Base-by-base conservation (phyloP, 805 yeast genomes). In the Osmozyma mogii region DNA sequence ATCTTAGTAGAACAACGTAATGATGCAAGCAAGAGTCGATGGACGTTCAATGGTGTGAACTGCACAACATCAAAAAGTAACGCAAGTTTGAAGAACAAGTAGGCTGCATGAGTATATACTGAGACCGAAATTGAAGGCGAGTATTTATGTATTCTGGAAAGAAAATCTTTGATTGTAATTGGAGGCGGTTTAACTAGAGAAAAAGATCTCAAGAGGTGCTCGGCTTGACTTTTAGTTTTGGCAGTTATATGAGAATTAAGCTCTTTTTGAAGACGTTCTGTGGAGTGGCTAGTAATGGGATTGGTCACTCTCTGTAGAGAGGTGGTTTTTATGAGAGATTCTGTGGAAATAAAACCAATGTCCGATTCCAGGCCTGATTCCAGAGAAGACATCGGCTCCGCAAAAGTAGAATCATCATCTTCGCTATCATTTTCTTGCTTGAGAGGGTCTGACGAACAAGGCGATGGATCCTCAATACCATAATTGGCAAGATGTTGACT, bases 101-200 rank as follows among this genome's bases (percentile, higher is more conserved):
- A 52, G 3, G 67, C 62, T 9, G 64, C 47, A 39, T 63, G 68
- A 15, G 62, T 49, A 36, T 60, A 63, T 13, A 58, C 56, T 19
- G 54, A 44, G 3, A 58, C 60, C 5, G 68, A 59, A 8, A 57
- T 54, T 12, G 65, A 50, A 3, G 66, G 47, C 25, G 64, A 56
- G 39, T 61, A 63, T 4, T 61, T 59, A 30, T 54, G 52, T 24
- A 63, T 58, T 18, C 69, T 43, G 15, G 47, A 32, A 19, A 63
- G 43, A 38, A 58, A 63, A 25, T 59, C 51, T 23, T 49, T 56
- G 10, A 61, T 41, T n/a, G 57, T 32, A 17, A 62, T 32, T 7
- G 56, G 44, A 3, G 69, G 69, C 6, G 52, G 42, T 27, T 54
- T 50, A 12, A 57, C 45, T 19, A 63, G 45, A 28, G 56, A 52